A percentile compares a stretch with the other conserved stretches of the same genome.
Evolutionary conservation across 805 yeast species (phyloP).

Genomic region (Barnettozyma vustinii): DNA sequence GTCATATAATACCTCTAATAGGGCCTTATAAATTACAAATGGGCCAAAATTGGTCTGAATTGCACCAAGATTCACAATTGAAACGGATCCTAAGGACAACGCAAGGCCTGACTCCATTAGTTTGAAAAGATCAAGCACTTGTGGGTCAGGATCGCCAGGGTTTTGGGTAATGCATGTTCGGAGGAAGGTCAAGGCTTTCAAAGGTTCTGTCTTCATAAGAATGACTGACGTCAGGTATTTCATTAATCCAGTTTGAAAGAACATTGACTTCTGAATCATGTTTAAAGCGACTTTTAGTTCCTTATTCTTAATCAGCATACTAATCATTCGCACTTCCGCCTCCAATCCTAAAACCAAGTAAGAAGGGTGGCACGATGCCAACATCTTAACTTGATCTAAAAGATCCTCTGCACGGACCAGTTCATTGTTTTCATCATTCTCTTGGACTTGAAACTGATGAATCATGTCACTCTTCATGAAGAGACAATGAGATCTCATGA

Average conservation of each 20-base stretch:
- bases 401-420: slow-evolving; percentile 11
- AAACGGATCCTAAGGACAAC: not conserved
- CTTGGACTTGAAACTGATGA: not conserved
- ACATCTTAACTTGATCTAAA: slow-evolving; percentile 6
- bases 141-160: slow-evolving; percentile 1
- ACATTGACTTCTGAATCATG: slow-evolving; percentile 3
- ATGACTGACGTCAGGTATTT: slow-evolving; percentile 2
- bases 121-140: slow-evolving; percentile 6
- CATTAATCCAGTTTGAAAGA: slow-evolving; percentile 4
- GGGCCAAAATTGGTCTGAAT: slow-evolving; percentile 1
- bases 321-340: slow-evolving; percentile 3
- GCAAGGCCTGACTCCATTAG: slow-evolving; percentile 5
- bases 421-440: slow-evolving; percentile 3
- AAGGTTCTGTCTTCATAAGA: slow-evolving; percentile 5
- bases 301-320: not conserved
- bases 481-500: slow-evolving; percentile 1
- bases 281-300: slow-evolving; percentile 7
- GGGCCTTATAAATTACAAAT: not conserved
- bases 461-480: slow-evolving; percentile 9
- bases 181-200: slow-evolving; percentile 4
- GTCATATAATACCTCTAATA: slow-evolving; percentile 2
- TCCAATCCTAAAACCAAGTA: slow-evolving; percentile 5
- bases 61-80: slow-evolving; percentile 1
- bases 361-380: slow-evolving; percentile 22
- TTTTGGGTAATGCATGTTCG: not conserved